Percentiles rank a stretch among this genome's conserved stretches.
Conservation (phyloP, 306 rosid genomes). For the Astragalus membranaceus region DNA sequence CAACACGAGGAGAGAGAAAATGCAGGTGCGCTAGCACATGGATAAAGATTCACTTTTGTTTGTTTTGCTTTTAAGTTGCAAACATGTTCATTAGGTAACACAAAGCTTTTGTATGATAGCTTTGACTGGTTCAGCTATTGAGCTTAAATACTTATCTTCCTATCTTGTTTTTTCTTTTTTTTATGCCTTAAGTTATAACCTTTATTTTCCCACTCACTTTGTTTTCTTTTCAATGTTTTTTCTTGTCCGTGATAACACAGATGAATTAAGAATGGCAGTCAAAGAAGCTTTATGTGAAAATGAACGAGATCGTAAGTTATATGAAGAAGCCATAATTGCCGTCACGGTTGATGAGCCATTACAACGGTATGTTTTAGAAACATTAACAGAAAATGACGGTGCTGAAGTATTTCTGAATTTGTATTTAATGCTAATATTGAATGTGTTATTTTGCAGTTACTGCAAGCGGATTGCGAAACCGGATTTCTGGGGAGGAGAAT, state of each 20-base stretch:
- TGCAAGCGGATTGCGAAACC: slow-evolving; percentile 75
- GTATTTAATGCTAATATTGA: not conserved
- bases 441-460: slow-evolving; percentile 44
- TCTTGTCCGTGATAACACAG: slow-evolving; percentile 32
- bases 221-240: not conserved
- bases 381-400: slow-evolving; percentile 15
- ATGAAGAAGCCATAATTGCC: slow-evolving; percentile 77
- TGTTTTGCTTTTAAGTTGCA: not conserved
- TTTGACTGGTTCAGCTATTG: slow-evolving; percentile 13
- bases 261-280: slow-evolving; percentile 87
- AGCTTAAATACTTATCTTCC: not conserved
- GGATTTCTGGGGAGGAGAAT: slow-evolving; percentile 99
- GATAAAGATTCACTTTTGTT: not conserved
- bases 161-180: not conserved
- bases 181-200: not conserved
- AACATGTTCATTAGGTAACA: not conserved
- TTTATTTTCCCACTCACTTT: not conserved
- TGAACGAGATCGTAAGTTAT: slow-evolving; percentile 47
- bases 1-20: slow-evolving; percentile 71
- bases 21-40: slow-evolving; percentile 55
- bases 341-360: slow-evolving; percentile 83
- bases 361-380: slow-evolving; percentile 46
- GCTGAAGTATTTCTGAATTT: not conserved
- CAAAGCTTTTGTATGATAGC: not conserved
- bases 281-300: slow-evolving; percentile 77